A percentile compares a stretch with the other conserved stretches of the same genome.
Evolutionary conservation across 768 basidiomycete species (phyloP).

Genomic region (Pleurotus tuoliensis): DNA sequence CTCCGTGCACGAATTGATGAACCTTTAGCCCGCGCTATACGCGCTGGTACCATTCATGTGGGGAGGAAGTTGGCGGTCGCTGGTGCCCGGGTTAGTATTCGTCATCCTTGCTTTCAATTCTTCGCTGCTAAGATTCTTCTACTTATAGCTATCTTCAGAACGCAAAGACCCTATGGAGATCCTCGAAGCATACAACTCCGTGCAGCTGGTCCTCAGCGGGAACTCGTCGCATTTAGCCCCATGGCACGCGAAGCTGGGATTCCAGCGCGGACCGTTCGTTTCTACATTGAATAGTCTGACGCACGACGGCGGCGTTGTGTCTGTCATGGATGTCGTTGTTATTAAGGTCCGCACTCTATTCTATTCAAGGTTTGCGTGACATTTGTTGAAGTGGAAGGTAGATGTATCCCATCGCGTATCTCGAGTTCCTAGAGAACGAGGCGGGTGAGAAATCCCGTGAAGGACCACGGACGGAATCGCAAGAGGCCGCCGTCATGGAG

Average conservation of each 20-base stretch:
- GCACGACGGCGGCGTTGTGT: conserved; percentile 74
- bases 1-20: conserved; percentile 74
- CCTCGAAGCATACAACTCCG: conserved; percentile 72
- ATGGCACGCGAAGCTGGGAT: conserved; percentile 90
- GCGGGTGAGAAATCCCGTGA: conserved; percentile 46
- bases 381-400: conserved; percentile 20
- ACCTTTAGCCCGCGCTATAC: conserved; percentile 66
- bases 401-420: conserved; percentile 73
- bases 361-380: background rate
- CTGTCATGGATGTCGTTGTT: conserved; percentile 72
- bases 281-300: conserved; percentile 78
- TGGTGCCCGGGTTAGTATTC: conserved; percentile 66
- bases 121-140: background rate
- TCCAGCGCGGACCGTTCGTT: conserved; percentile 59
- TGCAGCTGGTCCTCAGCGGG: conserved; percentile 64
- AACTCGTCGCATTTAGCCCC: conserved; percentile 84
- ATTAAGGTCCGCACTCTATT: conserved; percentile 43
- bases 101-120: background rate
- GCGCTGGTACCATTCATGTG: conserved; percentile 58
- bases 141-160: conserved; percentile 35
- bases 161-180: conserved; percentile 78
- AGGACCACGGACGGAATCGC: conserved; percentile 65
- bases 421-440: conserved; percentile 58
- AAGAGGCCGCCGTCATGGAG: conserved; percentile 58
- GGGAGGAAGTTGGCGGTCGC: conserved; percentile 83